Conservation (phyloP, 768 basidiomycete species). For the Pisolithus marmoratus region DNA sequence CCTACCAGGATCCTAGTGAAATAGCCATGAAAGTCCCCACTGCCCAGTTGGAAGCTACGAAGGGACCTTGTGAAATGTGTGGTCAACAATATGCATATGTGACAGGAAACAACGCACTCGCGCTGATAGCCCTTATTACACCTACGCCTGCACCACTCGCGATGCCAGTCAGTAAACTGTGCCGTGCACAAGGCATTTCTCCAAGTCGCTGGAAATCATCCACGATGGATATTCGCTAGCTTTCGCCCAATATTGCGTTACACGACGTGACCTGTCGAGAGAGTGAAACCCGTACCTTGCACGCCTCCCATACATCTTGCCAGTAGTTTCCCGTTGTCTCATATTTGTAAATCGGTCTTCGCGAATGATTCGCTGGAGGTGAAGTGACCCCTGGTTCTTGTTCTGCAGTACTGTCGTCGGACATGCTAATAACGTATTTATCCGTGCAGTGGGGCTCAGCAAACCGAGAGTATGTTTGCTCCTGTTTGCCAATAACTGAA, state of each 20-base stretch:
- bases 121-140: constrained; percentile 59
- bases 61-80: constrained; percentile 33
- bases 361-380: constrained; percentile 6
- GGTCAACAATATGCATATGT: constrained; percentile 2
- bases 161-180: constrained; percentile 70
- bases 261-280: neutral
- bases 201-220: constrained; percentile 57
- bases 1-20: constrained; percentile 66
- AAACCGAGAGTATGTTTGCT: too few species aligned
- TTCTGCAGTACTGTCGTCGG: neutral
- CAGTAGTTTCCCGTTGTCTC: constrained; percentile 29
- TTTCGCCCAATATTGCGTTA: constrained; percentile 20
- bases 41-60: constrained; percentile 75
- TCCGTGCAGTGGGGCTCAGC: neutral
- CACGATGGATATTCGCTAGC: constrained; percentile 41
- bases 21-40: constrained; percentile 66
- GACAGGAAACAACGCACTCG: constrained; percentile 40
- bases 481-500: too few species aligned
- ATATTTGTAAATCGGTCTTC: constrained; percentile 22
- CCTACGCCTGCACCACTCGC: constrained; percentile 77
- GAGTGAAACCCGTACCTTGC: constrained; percentile 19
- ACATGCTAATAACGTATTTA: neutral
- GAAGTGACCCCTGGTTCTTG: constrained; percentile 4
- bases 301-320: constrained; percentile 25
- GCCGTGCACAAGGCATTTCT: constrained; percentile 73